phyloP scores from a whole-genome alignment of 2,329 filamentous ascomycete species.

The Aphanocladium album region DNA sequence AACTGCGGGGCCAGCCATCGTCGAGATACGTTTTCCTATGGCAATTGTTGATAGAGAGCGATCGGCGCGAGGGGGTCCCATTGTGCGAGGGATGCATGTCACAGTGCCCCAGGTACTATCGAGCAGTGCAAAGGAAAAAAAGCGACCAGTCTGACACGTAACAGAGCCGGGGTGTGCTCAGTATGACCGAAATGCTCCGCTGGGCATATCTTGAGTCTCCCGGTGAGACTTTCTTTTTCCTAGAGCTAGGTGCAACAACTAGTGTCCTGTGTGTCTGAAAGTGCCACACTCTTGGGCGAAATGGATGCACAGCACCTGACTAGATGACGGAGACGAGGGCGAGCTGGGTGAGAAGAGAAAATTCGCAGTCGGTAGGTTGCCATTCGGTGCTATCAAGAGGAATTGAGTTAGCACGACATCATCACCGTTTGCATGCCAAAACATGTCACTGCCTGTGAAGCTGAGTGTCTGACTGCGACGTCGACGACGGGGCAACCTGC shows the following conservation, averaged over 20 bases:
- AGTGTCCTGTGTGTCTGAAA: slow-evolving; percentile 8
- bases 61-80: slow-evolving; percentile 3
- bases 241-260: slow-evolving; percentile 1
- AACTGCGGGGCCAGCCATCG: neutral
- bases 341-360: neutral
- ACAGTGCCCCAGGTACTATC: neutral
- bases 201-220: neutral
- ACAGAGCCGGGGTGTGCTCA: neutral
- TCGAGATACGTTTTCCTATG: neutral
- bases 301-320: neutral
- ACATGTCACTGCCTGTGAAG: neutral
- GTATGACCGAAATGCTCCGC: slow-evolving; percentile 2
- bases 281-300: neutral
- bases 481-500: neutral
- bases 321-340: neutral
- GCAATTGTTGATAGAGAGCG: slow-evolving; percentile 5
- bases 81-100: slow-evolving; percentile 1
- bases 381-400: neutral
- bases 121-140: slow-evolving; percentile 13
- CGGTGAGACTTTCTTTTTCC: slow-evolving; percentile 8
- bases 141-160: slow-evolving; percentile 17
- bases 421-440: neutral
- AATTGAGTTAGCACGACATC: neutral
- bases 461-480: neutral
- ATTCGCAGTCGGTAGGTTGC: neutral